These are phyloP conservation scores for Amaranthus tricolor DNA, from an alignment of 179 eudicot genomes.

Conservation along the genomic window DNA sequence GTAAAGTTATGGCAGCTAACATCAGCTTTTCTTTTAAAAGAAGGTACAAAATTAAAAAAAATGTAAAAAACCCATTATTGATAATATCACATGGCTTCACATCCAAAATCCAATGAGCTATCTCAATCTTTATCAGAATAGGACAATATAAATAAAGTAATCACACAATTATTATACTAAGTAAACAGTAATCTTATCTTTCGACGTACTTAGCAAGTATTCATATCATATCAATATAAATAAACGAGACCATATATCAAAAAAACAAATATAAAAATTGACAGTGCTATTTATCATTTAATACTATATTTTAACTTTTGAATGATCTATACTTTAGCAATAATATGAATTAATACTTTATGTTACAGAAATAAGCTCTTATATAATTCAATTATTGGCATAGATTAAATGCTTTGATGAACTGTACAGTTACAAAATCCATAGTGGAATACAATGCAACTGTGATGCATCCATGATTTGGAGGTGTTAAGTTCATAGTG, in stretches of 20 bases:
- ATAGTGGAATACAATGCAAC: slow-evolving; percentile 1
- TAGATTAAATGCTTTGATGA: slow-evolving; percentile 1
- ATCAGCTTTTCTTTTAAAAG: slow-evolving; percentile 29
- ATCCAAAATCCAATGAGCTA: slow-evolving; percentile 29
- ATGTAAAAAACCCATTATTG: slow-evolving; percentile 27
- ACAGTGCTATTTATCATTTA: too few species aligned
- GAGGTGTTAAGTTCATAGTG: background rate
- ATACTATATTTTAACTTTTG: too few species aligned
- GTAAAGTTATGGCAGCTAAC: slow-evolving; percentile 27
- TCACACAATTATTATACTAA: background rate
- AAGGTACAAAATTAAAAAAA: background rate
- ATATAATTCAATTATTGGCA: slow-evolving; percentile 12
- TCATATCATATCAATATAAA: too few species aligned
- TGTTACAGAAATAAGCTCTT: slow-evolving; percentile 15
- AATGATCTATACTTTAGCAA: too few species aligned
- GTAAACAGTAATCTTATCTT: background rate
- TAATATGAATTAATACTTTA: background rate
- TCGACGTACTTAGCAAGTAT: background rate
- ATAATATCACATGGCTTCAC: slow-evolving; percentile 29
- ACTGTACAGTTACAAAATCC: background rate
- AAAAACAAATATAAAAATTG: too few species aligned
- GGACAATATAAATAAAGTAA: slow-evolving; percentile 14
- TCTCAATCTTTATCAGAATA: slow-evolving; percentile 20
- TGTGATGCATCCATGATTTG: slow-evolving; percentile 11
- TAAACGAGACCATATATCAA: too few species aligned